phyloP scores from a whole-genome alignment of 2,329 filamentous ascomycete genomes.

The Alternaria triticina region DNA sequence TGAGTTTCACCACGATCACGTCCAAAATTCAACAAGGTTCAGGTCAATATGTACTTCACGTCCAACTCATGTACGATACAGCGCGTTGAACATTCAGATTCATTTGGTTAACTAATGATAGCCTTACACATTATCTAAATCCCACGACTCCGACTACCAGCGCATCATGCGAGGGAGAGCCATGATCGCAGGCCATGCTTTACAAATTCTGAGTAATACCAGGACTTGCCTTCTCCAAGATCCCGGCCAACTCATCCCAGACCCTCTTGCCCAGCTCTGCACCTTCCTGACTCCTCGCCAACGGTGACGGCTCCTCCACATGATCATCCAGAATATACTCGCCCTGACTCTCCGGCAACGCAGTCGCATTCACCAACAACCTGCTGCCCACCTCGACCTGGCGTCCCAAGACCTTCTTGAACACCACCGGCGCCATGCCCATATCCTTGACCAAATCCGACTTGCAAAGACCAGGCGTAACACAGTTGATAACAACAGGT shows the following conservation, averaged over 20 bases:
- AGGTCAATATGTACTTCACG: not conserved
- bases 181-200: not conserved
- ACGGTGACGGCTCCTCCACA: constrained; percentile 26
- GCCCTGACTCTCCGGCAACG: constrained; percentile 37
- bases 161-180: not conserved
- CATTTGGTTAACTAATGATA: not conserved
- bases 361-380: constrained; percentile 46
- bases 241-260: constrained; percentile 46
- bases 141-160: not conserved
- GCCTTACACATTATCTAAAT: too few relatives aligned
- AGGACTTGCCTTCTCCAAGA: constrained; percentile 42
- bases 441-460: constrained; percentile 13
- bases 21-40: not conserved
- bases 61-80: not conserved
- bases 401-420: constrained; percentile 31
- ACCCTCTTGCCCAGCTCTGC: constrained; percentile 38
- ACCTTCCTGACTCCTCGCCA: constrained; percentile 44
- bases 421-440: constrained; percentile 8
- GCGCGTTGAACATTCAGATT: not conserved
- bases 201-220: constrained; percentile 17
- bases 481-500: constrained; percentile 30
- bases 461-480: constrained; percentile 36
- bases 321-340: constrained; percentile 44
- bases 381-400: constrained; percentile 47
- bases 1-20: not conserved